These are phyloP conservation scores for Nicotiana attenuata DNA, from an alignment of 257 asterid genomes.

Conservation along the genomic window DNA sequence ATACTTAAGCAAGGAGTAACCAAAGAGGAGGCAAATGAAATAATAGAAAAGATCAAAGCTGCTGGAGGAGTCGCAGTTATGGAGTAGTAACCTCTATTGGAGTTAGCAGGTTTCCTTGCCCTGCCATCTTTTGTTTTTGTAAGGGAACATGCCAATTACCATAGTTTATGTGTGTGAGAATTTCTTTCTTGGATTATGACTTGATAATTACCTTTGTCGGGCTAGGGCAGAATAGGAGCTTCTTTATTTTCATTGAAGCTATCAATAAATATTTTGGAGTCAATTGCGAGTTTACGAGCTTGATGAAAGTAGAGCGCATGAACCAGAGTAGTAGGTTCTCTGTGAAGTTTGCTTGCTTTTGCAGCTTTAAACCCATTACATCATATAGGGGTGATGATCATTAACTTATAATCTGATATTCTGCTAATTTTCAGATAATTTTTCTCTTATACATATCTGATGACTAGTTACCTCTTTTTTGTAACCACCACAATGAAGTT, in stretches of 20 bases:
- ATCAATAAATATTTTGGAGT: background rate
- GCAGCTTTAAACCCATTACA: background rate
- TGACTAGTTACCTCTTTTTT: background rate
- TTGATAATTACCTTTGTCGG: background rate
- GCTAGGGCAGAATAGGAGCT: background rate
- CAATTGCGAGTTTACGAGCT: background rate
- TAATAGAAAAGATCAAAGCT: slow-evolving; percentile 77
- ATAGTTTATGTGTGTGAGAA: background rate
- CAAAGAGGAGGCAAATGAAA: slow-evolving; percentile 68
- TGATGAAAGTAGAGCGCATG: background rate
- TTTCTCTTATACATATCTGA: background rate
- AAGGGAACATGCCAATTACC: background rate
- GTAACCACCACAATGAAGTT: background rate
- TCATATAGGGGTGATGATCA: background rate
- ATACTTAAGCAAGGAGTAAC: slow-evolving; percentile 64
- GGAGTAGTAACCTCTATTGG: slow-evolving; percentile 37
- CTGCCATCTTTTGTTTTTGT: background rate
- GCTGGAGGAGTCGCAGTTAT: slow-evolving; percentile 80
- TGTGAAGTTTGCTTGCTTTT: background rate
- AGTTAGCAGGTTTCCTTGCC: background rate
- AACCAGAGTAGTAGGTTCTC: background rate
- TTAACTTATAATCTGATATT: background rate
- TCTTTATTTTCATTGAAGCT: background rate
- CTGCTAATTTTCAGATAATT: background rate
- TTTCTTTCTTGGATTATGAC: background rate